phyloP scores from a whole-genome alignment of 345 rosid species.

The Garcia nutans region DNA sequence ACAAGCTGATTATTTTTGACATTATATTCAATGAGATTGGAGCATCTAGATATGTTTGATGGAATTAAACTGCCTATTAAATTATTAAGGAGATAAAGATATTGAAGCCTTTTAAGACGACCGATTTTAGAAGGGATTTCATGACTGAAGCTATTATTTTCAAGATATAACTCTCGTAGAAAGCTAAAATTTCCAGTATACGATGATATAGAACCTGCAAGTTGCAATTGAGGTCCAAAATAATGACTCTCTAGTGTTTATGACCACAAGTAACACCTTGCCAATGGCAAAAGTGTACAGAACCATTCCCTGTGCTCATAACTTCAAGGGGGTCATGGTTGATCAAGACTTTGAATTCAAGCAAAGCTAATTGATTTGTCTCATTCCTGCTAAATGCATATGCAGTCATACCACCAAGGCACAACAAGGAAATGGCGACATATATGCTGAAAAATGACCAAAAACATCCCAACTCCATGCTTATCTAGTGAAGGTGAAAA shows the following conservation, averaged over 20 bases:
- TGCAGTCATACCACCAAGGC: background rate
- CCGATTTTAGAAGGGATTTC: conserved; percentile 19
- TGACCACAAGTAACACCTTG: background rate
- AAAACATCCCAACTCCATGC: background rate
- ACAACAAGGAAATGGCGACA: background rate
- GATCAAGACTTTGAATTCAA: conserved; percentile 9
- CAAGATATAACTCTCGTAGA: background rate
- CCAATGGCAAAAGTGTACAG: conserved; percentile 11
- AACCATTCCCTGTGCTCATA: background rate
- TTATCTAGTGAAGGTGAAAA: background rate
- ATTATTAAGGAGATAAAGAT: background rate
- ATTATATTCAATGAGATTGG: background rate
- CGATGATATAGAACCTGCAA: background rate
- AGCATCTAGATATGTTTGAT: conserved; percentile 10
- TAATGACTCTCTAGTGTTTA: background rate
- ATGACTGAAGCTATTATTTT: conserved; percentile 4
- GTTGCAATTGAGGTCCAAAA: background rate
- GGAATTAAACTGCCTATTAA: background rate
- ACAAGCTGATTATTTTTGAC: background rate
- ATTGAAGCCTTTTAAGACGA: conserved; percentile 6
- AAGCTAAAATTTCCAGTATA: conserved; percentile 6
- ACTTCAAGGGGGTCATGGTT: background rate
- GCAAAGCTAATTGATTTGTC: background rate
- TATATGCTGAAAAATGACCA: background rate
- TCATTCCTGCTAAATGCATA: background rate